These are phyloP conservation scores for Aspergillus sp. DNA, from an alignment of 2,329 filamentous ascomycete genomes.

Conservation along the genomic window DNA sequence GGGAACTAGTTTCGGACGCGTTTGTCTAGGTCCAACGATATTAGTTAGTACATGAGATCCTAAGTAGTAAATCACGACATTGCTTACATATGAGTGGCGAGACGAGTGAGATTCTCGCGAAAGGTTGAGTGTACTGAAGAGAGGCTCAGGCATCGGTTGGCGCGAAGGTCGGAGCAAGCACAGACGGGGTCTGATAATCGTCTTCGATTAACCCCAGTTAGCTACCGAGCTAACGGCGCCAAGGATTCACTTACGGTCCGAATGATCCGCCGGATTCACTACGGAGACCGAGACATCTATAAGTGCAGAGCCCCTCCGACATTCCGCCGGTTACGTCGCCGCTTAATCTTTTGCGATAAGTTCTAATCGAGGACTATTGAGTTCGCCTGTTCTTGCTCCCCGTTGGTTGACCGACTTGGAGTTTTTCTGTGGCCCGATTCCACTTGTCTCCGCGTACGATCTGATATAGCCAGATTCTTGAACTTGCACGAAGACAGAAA, in stretches of 20 bases:
- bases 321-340: conserved; percentile 28
- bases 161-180: neutral
- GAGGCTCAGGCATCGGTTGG: neutral
- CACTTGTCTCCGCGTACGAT: neutral
- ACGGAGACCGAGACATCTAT: conserved; percentile 22
- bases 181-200: neutral
- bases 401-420: neutral
- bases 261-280: conserved; percentile 7
- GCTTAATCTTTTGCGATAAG: neutral
- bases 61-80: neutral
- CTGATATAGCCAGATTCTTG: neutral
- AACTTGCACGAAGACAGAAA: neutral
- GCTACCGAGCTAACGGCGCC: neutral
- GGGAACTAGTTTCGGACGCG: neutral
- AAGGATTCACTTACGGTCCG: conserved; percentile 10
- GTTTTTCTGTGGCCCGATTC: neutral
- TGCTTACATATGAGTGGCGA: neutral
- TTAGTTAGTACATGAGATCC: neutral
- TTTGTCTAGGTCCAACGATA: neutral
- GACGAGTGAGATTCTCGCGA: neutral
- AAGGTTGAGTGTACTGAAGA: neutral
- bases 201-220: neutral
- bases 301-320: conserved; percentile 29
- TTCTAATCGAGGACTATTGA: neutral
- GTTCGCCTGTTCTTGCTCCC: neutral